Evolutionary conservation across 345 rosid species (phyloP), one percentile per base, ranked within the genome.

Genomic region (Triadica sebifera): DNA sequence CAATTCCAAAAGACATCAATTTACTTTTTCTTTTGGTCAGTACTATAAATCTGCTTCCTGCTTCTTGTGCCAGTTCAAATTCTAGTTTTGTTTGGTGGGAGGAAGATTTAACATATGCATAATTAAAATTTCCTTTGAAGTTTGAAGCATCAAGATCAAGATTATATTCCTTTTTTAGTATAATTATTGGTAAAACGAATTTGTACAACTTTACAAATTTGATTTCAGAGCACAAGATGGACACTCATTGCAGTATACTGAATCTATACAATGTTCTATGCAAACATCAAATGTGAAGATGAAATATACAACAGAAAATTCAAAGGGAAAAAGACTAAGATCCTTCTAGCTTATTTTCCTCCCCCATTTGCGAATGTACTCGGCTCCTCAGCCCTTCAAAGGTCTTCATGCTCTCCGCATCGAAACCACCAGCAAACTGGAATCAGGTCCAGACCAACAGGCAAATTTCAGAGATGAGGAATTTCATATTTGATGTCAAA

Each of bases 351-450:
- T 85, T 81, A 55, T 78, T 87, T 13, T 81, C 85, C 80, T 86
- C 90, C 70, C 72, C 87, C 5, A 72, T 69, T 72, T 84, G 85
- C 66, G 90, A 70, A 77, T 85, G 82, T 58, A 88, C 89, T 38
- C 94, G 93, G 78, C 86, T 87, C 78, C 98, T 83, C 70, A 95
- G 84, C 34, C 91, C 98, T 86, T 95, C 98, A 74, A 95, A 95
- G 62, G 93, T 97, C 86, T 90, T 95, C 99, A 95, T 95, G 89
- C 98, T 95, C 67, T 93, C 99, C 24, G 91, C 94, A 76, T 95
- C 99, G 80, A 95, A 95, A 11, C 99, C 99, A 60, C 98, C 99
- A 1, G 97, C 94, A 85, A 95, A 95, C 99, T 95, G 89, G 77
- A 75, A 76, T 67, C 24, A 72, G 63, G 58, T 47, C 22, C 68